Evolutionary conservation across 108 stramenopile species (phyloP), one percentile per base, ranked within the genome.

Genomic region (Seminavis robusta): DNA sequence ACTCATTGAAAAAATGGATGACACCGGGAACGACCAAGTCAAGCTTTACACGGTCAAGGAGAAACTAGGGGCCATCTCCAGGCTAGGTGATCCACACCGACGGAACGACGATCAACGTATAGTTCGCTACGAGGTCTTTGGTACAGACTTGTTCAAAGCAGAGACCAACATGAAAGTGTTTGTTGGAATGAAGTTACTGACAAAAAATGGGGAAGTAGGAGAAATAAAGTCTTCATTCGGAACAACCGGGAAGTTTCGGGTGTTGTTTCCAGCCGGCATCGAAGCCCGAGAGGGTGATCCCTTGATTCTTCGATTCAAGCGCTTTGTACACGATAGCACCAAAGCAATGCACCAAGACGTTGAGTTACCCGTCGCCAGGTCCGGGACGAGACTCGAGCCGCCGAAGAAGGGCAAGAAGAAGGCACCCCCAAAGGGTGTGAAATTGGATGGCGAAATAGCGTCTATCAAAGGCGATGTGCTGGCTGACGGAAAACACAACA

Each of bases 201-300:
- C 93, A 0, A 32, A 53, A n/a, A 59, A 73, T 26, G 79, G 79
- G 21, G 94, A 94, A 28, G 61, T 91, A 38, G 95, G 95, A 10
- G 81, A 65, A 27, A 72, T 96, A 41, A 77, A 86, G 23, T 80
- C 77, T 16, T 86, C 92, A 9, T 96, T 86, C 59, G 95, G 95
- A 25, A 93, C 90, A n/a, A 62, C 76, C n/a, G 95, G 94, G 29
- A 88, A 94, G 55, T 96, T 93, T 58, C 88, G 89, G 7, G 88
- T 92, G 3, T 52, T 70, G 53, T 96, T 96, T 60, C 87, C 88
- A 13, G 77, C 62, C 24, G 93, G 93, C 9, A 86, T 88, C 0
- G 74, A 67, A 5, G 77, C 79, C 24, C 56, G 43, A 33, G 85
- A 86, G 50, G 89, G 89, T 20, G 90, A 85, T 16, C 46, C 69